Base-by-base conservation (phyloP, 768 basidiomycete species). In the Leccinum variicolor region DNA sequence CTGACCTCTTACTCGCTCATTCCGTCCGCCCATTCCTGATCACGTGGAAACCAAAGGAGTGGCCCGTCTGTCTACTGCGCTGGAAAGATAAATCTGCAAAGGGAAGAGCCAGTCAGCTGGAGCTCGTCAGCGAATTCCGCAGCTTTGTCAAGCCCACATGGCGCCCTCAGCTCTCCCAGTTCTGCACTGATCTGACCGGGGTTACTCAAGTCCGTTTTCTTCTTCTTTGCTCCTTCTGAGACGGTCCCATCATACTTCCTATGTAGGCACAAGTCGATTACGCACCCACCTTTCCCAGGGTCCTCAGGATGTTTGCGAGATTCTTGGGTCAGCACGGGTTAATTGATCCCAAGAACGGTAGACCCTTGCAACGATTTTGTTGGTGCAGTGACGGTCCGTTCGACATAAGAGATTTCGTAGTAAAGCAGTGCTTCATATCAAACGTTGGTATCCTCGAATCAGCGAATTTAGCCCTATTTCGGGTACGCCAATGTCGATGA, bases 381-480 rank as follows among this genome's bases (percentile, higher is more conserved):
- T 92, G 89, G 89, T 91, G 88, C 71, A 87, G 82, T 54, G 92
- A 93, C 67, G 90, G 91, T 3, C 90, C 91, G 15, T 92, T 83
- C 64, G 91, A 92, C 70, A 71, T 94, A 50, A 80, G 89, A 60
- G 89, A 94, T 73, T 93, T 94, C 64, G 83, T 93, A 55, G 84
- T 90, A 50, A 94, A 94, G 71, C 92, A 94, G 70, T 92, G 87
- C 68, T 93, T 92, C 70, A 90, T 94, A 64, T 93, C 91, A 50
- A 83, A 85, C 71, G 88, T 87, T 55, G 62, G 77, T 75, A 55
- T 62, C 55, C 31, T 33, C 55, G 56, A 50, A 34, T 39, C 47
- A 47, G 49, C 51, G 23, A 58, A 54, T 55, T 28, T 39, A 39
- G 13, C n/a, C n/a, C 26, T 7, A 29, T 53, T 55, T 53, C 66